Evolutionary conservation across 176 grass and related monocot genomes (phyloP).

Genomic region (Calamus simplicifolius): DNA sequence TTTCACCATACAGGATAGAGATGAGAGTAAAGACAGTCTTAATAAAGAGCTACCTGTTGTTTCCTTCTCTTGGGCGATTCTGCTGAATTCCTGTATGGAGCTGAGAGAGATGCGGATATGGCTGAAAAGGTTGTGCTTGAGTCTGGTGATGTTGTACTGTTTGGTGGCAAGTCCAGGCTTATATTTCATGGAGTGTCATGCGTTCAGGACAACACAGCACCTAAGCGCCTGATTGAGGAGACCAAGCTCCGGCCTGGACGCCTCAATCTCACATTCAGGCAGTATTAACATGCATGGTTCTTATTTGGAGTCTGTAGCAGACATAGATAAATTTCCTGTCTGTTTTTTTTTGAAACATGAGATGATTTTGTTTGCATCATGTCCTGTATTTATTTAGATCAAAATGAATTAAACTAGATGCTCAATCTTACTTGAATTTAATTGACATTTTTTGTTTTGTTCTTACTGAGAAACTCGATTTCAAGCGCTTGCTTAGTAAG

Average conservation of each 20-base stretch:
- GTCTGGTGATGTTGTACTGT: slow-evolving; percentile 51
- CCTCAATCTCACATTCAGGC: slow-evolving; percentile 54
- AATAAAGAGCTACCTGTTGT: slow-evolving; percentile 39
- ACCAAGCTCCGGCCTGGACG: slow-evolving; percentile 42
- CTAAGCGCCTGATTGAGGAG: slow-evolving; percentile 17
- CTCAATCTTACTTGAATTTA: no score
- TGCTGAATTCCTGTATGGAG: slow-evolving; percentile 46
- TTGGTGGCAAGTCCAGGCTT: slow-evolving; percentile 40
- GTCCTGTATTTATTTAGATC: no score
- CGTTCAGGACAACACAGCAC: slow-evolving; percentile 23
- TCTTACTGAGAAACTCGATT: no score
- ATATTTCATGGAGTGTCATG: slow-evolving; percentile 41
- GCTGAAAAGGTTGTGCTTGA: slow-evolving; percentile 38
- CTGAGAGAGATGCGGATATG: slow-evolving; percentile 15
- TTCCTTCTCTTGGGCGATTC: slow-evolving; percentile 46
- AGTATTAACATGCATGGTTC: slow-evolving; percentile 1
- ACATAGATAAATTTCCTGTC: no score
- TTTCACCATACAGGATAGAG: slow-evolving; percentile 36
- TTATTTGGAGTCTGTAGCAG: neutral
- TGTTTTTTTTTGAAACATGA: no score
- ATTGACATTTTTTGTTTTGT: no score
- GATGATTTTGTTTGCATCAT: no score
- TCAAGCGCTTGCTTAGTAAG: no score
- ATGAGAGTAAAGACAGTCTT: slow-evolving; percentile 32
- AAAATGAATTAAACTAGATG: no score